Percentiles rank a stretch among this genome's conserved stretches.
Evolutionary conservation across 495 filamentous ascomycete genomes (phyloP).

Genomic region (Xylaria intraflava): DNA sequence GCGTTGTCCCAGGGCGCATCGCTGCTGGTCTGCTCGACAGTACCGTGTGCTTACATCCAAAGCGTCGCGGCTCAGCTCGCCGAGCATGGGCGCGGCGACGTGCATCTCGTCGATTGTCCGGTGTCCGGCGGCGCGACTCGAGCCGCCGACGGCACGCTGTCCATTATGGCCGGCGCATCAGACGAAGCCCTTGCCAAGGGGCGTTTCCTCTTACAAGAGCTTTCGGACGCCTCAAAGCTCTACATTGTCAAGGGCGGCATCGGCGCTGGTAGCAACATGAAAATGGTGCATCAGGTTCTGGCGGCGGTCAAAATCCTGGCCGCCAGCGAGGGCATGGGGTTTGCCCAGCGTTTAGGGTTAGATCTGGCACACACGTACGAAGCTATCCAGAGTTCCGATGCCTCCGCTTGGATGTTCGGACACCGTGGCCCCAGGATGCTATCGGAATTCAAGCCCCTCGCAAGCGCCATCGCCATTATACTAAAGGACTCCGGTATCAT

Average conservation of each 20-base stretch:
- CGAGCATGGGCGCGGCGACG: conserved; percentile 50
- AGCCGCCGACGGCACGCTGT: conserved; percentile 69
- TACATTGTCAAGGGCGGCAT: conserved; percentile 69
- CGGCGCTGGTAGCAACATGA: conserved; percentile 78
- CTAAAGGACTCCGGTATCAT: conserved; percentile 78
- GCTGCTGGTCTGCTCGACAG: conserved; percentile 69
- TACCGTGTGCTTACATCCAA: conserved; percentile 59
- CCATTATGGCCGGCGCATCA: conserved; percentile 69
- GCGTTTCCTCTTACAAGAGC: conserved; percentile 52
- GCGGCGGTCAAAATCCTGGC: conserved; percentile 71
- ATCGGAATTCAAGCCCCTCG: conserved; percentile 57
- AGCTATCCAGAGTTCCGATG: conserved; percentile 51
- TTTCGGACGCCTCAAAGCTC: conserved; percentile 56
- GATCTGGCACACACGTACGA: conserved; percentile 52
- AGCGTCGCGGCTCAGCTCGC: conserved; percentile 51
- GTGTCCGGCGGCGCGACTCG: conserved; percentile 72
- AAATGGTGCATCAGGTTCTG: conserved; percentile 79
- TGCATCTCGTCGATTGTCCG: conserved; percentile 65
- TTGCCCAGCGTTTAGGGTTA: conserved; percentile 61
- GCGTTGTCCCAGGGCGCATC: conserved; percentile 52
- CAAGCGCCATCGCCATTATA: conserved; percentile 69
- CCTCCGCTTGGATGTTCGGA: conserved; percentile 76
- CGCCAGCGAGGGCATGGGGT: conserved; percentile 65
- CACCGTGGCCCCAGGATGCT: conserved; percentile 66
- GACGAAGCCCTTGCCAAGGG: conserved; percentile 53